Evolutionary conservation across 805 yeast species (phyloP), one percentile per base, ranked within the genome.

Genomic region (Candida tibetensis): DNA sequence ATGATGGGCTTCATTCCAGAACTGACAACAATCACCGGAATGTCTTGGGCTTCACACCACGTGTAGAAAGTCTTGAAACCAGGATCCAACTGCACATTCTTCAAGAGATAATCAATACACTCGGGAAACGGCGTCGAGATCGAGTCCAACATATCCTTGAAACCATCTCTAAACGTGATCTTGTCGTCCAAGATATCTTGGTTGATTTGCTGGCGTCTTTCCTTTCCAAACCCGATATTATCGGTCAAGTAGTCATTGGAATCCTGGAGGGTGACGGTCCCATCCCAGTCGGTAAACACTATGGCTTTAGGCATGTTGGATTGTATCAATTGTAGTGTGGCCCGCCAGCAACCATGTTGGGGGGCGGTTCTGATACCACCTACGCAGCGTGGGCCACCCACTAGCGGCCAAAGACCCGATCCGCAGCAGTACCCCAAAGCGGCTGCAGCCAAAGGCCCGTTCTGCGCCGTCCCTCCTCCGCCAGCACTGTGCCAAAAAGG

Each of bases 271-370:
- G 99, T 93, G 47, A 93, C 93, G 2, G 99, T 93, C 19, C 99
- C 99, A 60, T 93, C 99, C 79, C 95, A 93, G 62, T 93, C 99
- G 30, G 97, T 85, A 71, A 93, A 93, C 30, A 93, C 84, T 53
- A 93, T 88, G 32, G 95, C 91, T 34, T 63, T 64, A 18, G 62
- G 58, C 31, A 61, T 43, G 21, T 36, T 30, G 19, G n/a, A n/a
- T n/a, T n/a, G n/a, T n/a, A n/a, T n/a, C n/a, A n/a, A 8, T 28
- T 27, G 25, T 21, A 10, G 25, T 21, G 25, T 21, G 25, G n/a
- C 8, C 32, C 13, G 22, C 22, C 19, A 17, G 23, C 13, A 6
- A 5, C 23, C n/a, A n/a, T n/a, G n/a, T n/a, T n/a, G n/a, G n/a
- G 12, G 12, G 12, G 26, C 12, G 26, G 12, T 23, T n/a, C n/a